Evolutionary conservation across 306 rosid species (phyloP).

Genomic region (Vachellia pachyceras): DNA sequence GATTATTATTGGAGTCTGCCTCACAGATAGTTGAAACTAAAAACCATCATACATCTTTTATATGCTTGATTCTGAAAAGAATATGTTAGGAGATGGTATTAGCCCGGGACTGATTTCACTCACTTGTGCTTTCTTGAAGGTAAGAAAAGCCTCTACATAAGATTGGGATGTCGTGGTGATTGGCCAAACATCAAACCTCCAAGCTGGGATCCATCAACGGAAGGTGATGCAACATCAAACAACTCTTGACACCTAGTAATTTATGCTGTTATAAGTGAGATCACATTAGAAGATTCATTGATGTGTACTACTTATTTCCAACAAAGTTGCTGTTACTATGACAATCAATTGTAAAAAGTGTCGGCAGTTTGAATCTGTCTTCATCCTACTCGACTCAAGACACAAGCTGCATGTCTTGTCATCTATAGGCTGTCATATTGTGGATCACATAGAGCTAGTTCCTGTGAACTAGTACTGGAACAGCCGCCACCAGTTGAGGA

Average conservation of each 20-base stretch:
- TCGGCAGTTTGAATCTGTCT: not conserved
- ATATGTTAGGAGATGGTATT: not conserved
- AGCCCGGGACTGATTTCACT: not conserved
- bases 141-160: slow-evolving; percentile 82
- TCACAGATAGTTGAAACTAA: not conserved
- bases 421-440: not conserved
- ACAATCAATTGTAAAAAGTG: not conserved
- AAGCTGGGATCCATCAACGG: slow-evolving; percentile 88
- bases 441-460: not conserved
- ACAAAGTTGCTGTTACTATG: slow-evolving; percentile 8
- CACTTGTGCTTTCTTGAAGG: slow-evolving; percentile 50
- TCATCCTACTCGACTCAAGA: not conserved
- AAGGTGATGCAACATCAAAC: slow-evolving; percentile 29
- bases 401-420: not conserved
- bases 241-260: slow-evolving; percentile 20
- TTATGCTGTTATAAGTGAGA: slow-evolving; percentile 3
- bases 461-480: not conserved
- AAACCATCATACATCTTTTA: not conserved
- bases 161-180: slow-evolving; percentile 95
- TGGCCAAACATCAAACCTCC: slow-evolving; percentile 98
- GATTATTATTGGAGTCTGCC: not conserved
- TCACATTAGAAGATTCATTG: not conserved
- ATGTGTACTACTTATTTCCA: not conserved
- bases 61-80: not conserved
- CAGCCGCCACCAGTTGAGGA: not conserved